Evolutionary conservation across 805 yeast species (phyloP).

Genomic region (Yamadazyma ubonensis): DNA sequence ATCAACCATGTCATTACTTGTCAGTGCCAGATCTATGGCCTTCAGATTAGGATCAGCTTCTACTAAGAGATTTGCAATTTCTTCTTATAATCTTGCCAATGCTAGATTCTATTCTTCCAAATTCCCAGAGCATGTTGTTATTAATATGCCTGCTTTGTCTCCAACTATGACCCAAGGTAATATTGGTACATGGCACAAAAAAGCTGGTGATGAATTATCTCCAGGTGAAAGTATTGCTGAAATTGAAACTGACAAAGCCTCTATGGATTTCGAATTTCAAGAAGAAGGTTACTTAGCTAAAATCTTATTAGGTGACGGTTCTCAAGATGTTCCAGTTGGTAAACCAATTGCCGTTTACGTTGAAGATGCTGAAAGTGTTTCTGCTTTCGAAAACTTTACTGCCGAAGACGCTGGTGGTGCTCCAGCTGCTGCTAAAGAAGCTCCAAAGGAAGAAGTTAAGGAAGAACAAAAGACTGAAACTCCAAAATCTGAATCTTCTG

Average conservation of each 20-base stretch:
- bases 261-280: constrained; percentile 97
- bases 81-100: constrained; percentile 34
- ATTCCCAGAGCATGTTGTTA: constrained; percentile 82
- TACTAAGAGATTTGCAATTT: constrained; percentile 17
- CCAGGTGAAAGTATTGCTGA: constrained; percentile 97
- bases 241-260: constrained; percentile 96
- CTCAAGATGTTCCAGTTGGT: constrained; percentile 90
- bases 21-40: constrained; percentile 17
- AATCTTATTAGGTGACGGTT: constrained; percentile 76
- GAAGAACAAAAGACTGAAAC: constrained; percentile 22
- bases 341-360: constrained; percentile 97
- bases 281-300: constrained; percentile 93
- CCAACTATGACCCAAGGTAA: constrained; percentile 99
- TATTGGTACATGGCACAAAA: constrained; percentile 85
- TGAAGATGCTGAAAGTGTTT: constrained; percentile 78
- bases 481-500: constrained; percentile 32
- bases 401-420: constrained; percentile 71
- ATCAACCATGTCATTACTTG: constrained; percentile 10
- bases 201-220: constrained; percentile 79
- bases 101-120: constrained; percentile 44
- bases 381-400: constrained; percentile 85
- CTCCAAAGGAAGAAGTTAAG: constrained; percentile 24
- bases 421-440: constrained; percentile 27
- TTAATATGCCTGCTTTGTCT: constrained; percentile 98
- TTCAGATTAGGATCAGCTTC: constrained; percentile 15